Base-by-base conservation (phyloP, 306 rosid species). In the Ceratonia siliqua region DNA sequence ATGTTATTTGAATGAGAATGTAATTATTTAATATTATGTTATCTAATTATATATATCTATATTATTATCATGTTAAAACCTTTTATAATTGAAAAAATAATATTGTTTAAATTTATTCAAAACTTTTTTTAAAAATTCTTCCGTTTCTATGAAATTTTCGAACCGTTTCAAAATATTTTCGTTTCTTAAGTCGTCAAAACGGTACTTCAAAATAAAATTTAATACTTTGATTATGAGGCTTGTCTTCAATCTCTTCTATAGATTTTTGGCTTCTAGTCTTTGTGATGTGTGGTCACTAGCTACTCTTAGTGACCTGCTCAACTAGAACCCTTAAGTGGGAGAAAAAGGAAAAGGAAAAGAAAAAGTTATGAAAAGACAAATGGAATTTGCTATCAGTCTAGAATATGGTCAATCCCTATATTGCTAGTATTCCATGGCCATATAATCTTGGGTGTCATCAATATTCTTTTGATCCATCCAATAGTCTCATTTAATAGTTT, bases 191-290 rank as follows among this genome's bases (percentile, higher is more conserved):
- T n/a, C n/a, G n/a, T n/a, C n/a, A n/a, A n/a, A n/a, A n/a, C n/a
- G n/a, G n/a, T n/a, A n/a, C n/a, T n/a, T n/a, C n/a, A n/a, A n/a
- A n/a, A n/a, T n/a, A n/a, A n/a, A n/a, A n/a, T n/a, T n/a, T n/a
- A n/a, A n/a, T n/a, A n/a, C n/a, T n/a, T n/a, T n/a, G n/a, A 76
- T 70, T 77, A 48, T 35, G 62, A 71, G 77, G 68, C 32, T 70
- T 36, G 48, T 49, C 36, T 59, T 4, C 70, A 49, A 35, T 28
- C 68, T 39, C 67, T 46, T 28, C 55, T 18, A 30, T 24, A 17
- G 18, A 56, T 32, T 22, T 55, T n/a, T 28, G 52, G 61, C 13
- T 27, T 67, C 62, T 72, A 33, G 59, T 67, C 38, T 56, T 62
- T 14, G 38, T 41, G 54, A 64, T 64, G 50, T 68, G 78, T 72